phyloP scores from a whole-genome alignment of 2,329 filamentous ascomycete species.

The Dactylellina drechsleri region DNA sequence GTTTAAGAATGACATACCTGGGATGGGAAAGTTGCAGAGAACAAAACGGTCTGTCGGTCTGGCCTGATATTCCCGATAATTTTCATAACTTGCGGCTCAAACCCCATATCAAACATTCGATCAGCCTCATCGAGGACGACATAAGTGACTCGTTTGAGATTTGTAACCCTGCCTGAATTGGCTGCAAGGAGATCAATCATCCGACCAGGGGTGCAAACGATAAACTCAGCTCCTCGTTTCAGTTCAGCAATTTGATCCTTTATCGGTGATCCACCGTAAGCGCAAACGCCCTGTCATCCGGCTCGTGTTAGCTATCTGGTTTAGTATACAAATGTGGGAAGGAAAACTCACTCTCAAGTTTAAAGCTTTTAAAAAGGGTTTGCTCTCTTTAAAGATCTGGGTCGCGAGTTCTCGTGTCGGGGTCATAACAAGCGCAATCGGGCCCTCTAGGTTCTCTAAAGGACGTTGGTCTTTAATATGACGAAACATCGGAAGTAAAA shows the following conservation, averaged over 20 bases:
- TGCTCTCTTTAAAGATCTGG: conserved; percentile 94
- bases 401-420: conserved; percentile 92
- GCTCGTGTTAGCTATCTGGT: conserved; percentile 93
- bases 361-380: conserved; percentile 89
- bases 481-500: conserved; percentile 94
- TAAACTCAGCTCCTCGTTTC: conserved; percentile 92
- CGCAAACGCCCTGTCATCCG: conserved; percentile 81
- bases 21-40: conserved; percentile 99
- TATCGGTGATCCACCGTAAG: conserved; percentile 93
- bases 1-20: conserved; percentile 82
- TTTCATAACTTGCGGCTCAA: conserved; percentile 99
- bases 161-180: conserved; percentile 78
- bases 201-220: conserved; percentile 94
- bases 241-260: conserved; percentile 97
- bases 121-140: conserved; percentile 98
- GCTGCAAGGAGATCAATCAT: conserved; percentile 98
- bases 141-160: conserved; percentile 97
- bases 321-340: background rate
- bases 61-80: conserved; percentile 97
- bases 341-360: conserved; percentile 69
- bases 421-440: conserved; percentile 87
- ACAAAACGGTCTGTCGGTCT: conserved; percentile 99
- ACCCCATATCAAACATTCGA: conserved; percentile 99
- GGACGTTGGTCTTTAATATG: conserved; percentile 90
- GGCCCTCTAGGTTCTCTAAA: conserved; percentile 80